Evolutionary conservation across 257 asterid genomes (phyloP), one percentile per base, ranked within the genome.

Genomic region (Linaria vulgaris): DNA sequence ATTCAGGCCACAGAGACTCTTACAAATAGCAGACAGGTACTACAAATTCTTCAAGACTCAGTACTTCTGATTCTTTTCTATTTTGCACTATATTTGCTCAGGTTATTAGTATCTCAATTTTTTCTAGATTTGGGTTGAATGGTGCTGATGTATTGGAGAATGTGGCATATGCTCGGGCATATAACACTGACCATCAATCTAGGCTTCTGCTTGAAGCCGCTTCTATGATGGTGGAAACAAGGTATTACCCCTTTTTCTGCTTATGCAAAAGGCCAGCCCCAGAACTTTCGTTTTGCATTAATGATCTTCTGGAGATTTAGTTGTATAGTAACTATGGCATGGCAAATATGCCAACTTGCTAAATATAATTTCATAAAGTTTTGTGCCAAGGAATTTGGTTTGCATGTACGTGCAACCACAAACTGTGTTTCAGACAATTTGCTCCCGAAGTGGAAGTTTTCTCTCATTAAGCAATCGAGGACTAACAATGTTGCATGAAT

Each of bases 191-290:
- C 63, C 98, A 91, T 69, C 98, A 88, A 73, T 88, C 98, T 9
- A 85, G 96, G 85, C 96, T 91, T 73, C 72, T 91, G 67, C 92
- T 91, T 41, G 96, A 91, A 80, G 98, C 98, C 43, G 98, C 98
- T 62, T 88, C 98, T 22, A 86, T 91, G 98, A 91, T 91, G 98
- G 91, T 88, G 52, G 98, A 91, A 72, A 86, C 95, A 31, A 86
- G 98, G 98, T 88, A 74, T 45, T 61, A n/a, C 45, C 27, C 14
- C 23, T 30, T 27, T 62, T 47, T 48, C 17, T 24, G 55, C 56
- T 27, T 54, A 6, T 27, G 34, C 34, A 6, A 27, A 27, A n/a
- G n/a, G n/a, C n/a, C n/a, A n/a, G n/a, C n/a, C n/a, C 34, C 34
- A 27, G 34, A 27, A 27, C 34, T 45, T 30, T n/a, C n/a, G n/a